Evolutionary conservation across 1,284 basidiomycete genomes (phyloP), one percentile per base, ranked within the genome.

Genomic region (Leccinum angustisporum): DNA sequence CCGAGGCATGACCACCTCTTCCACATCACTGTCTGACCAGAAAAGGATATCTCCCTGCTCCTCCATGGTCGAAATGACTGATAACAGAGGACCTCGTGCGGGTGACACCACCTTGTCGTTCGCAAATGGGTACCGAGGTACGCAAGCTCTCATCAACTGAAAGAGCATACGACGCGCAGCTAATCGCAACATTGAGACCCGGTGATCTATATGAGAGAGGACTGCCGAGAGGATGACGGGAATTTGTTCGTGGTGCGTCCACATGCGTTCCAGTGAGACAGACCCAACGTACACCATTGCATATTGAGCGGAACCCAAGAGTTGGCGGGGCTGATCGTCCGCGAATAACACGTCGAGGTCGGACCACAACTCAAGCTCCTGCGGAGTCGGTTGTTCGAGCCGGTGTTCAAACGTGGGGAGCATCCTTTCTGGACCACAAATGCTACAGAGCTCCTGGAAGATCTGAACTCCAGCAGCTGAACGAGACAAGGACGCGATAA

Each of bases 241-340:
- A 5, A 98, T 77, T 59, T 90, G 85, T 18, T 83, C 78, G 51
- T 83, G 81, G 63, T 91, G 80, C 64, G 94, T 91, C 84, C 90
- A 92, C 60, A 87, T 83, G 18, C 90, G 85, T 64, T 94, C 89
- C 18, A 95, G 80, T 0, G 93, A 85, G 38, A 94, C 84, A 67
- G 96, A 92, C 1, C 90, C 88, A 27, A 97, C 82, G 70, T 95
- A 95, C 6, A 96, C 80, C 73, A 96, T 83, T 0, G 95, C 94
- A 69, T 94, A 91, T 71, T 97, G 95, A 1, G 93, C 94, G 0
- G 91, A 86, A 16, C 87, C 88, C 51, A 97, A 75, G 62, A 88
- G 73, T 61, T 88, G 75, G 21, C 86, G 79, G 8, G 90, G 90
- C 61, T 90, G 83, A 60, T 86, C 81, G 53, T 84, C 88, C 1